These are phyloP conservation scores for Suillus discolor DNA, from an alignment of 768 basidiomycete genomes.

Conservation along the genomic window DNA sequence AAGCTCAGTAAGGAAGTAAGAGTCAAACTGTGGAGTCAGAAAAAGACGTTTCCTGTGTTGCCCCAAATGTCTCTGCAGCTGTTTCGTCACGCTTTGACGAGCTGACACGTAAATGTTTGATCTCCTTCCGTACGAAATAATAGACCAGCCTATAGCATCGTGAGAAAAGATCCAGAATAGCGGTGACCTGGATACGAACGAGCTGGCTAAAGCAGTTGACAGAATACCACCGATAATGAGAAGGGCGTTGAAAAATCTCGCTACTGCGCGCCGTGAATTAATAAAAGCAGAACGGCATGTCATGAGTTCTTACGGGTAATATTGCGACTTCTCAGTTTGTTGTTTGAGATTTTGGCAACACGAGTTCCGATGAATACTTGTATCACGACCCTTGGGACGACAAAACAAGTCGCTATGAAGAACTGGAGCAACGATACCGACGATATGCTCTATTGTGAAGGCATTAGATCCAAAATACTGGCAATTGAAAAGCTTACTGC, in stretches of 20 bases:
- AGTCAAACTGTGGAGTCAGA: neutral
- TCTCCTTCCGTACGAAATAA: conserved; percentile 60
- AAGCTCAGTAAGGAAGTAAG: neutral
- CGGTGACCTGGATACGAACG: conserved; percentile 45
- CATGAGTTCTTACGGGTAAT: conserved; percentile 54
- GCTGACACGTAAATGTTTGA: conserved; percentile 52
- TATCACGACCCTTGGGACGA: conserved; percentile 71
- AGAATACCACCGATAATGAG: conserved; percentile 60
- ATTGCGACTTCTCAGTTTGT: conserved; percentile 66
- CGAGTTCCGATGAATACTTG: conserved; percentile 79
- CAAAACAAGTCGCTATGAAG: conserved; percentile 67
- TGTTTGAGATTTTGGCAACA: conserved; percentile 74
- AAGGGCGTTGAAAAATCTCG: conserved; percentile 63
- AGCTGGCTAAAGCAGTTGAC: conserved; percentile 61
- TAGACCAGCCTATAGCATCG: conserved; percentile 60
- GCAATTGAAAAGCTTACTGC: conserved; percentile 50
- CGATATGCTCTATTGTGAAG: conserved; percentile 58
- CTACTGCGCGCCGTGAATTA: conserved; percentile 40
- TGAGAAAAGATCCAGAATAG: conserved; percentile 15
- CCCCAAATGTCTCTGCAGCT: conserved; percentile 60
- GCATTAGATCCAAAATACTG: conserved; percentile 11
- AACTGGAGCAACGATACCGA: conserved; percentile 79
- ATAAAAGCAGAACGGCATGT: conserved; percentile 3
- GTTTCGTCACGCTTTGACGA: conserved; percentile 52
- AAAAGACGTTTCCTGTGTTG: conserved; percentile 62